A percentile compares a stretch with the other conserved stretches of the same genome.
Conservation (phyloP, 129 eudicot genomes). For the Centaurea solstitialis region DNA sequence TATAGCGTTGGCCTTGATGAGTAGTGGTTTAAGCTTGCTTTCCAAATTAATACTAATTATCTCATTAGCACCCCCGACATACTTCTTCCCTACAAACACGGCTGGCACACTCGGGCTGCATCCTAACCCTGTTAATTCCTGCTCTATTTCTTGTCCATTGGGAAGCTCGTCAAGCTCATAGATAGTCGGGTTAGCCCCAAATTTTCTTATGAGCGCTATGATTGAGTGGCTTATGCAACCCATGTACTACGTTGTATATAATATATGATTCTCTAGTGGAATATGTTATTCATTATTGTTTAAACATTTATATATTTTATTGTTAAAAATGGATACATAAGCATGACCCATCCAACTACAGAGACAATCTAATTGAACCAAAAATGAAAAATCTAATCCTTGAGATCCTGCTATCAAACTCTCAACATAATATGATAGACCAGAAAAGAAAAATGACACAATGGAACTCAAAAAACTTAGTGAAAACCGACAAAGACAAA, state of each 20-base stretch:
- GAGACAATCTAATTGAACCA: neutral
- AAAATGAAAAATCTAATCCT: neutral
- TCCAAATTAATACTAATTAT: slow-evolving; percentile 39
- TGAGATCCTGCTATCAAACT: neutral
- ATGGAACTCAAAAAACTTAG: neutral
- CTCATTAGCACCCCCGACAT: slow-evolving; percentile 57
- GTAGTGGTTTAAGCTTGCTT: slow-evolving; percentile 49
- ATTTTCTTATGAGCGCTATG: slow-evolving; percentile 40
- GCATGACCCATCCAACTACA: neutral
- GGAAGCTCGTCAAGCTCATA: slow-evolving; percentile 54
- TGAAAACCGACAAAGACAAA: neutral
- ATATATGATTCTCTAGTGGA: neutral
- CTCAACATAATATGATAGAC: neutral
- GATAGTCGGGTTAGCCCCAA: slow-evolving; percentile 46
- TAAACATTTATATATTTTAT: neutral
- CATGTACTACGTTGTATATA: neutral
- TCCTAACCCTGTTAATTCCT: slow-evolving; percentile 39
- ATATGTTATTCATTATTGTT: neutral
- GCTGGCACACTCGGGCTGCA: slow-evolving; percentile 49
- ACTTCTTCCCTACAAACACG: slow-evolving; percentile 47
- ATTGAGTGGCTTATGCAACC: slow-evolving; percentile 41
- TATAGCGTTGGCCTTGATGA: slow-evolving; percentile 47
- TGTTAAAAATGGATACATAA: neutral
- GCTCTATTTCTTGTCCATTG: slow-evolving; percentile 38
- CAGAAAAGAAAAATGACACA: neutral